Conservation (phyloP, 2,329 filamentous ascomycete genomes). For the Penicillium sp. region DNA sequence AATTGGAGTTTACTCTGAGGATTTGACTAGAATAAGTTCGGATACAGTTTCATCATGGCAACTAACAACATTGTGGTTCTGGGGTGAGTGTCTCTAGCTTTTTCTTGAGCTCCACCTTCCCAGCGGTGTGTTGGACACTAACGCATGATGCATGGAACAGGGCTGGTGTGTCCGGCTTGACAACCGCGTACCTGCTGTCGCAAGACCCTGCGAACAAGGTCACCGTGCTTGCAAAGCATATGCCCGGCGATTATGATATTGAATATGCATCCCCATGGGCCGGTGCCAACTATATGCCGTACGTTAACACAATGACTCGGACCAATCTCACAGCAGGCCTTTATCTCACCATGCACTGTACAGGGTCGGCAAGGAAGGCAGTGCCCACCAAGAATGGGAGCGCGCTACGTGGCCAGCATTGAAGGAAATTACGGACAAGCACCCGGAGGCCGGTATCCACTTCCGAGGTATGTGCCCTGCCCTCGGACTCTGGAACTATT, state of each 20-base stretch:
- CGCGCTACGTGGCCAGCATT: slow-evolving; percentile 66
- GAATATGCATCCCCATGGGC: slow-evolving; percentile 91
- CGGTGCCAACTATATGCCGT: slow-evolving; percentile 78
- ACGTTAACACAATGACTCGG: slow-evolving; percentile 28
- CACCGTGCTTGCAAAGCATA: slow-evolving; percentile 80
- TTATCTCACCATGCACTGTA: neutral
- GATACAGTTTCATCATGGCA: slow-evolving; percentile 26
- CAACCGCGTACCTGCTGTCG: slow-evolving; percentile 64
- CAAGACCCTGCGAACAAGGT: slow-evolving; percentile 59
- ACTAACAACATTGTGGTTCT: slow-evolving; percentile 43
- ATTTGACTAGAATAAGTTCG: neutral
- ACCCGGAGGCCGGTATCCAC: slow-evolving; percentile 78
- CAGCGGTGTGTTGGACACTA: slow-evolving; percentile 7
- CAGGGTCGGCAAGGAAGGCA: slow-evolving; percentile 44
- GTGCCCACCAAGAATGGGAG: slow-evolving; percentile 56
- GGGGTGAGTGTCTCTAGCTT: slow-evolving; percentile 30
- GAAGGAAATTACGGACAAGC: slow-evolving; percentile 60
- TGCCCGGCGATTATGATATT: slow-evolving; percentile 90
- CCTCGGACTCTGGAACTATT: neutral
- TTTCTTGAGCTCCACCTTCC: neutral
- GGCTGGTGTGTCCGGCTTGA: slow-evolving; percentile 67
- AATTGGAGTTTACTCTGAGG: neutral
- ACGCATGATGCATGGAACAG: slow-evolving; percentile 37
- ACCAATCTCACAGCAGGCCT: neutral
- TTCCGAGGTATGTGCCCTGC: slow-evolving; percentile 61